A percentile compares a stretch with the other conserved stretches of the same genome.
phyloP scores from a whole-genome alignment of 2,329 filamentous ascomycete genomes.

The Hypoxylon sp. region DNA sequence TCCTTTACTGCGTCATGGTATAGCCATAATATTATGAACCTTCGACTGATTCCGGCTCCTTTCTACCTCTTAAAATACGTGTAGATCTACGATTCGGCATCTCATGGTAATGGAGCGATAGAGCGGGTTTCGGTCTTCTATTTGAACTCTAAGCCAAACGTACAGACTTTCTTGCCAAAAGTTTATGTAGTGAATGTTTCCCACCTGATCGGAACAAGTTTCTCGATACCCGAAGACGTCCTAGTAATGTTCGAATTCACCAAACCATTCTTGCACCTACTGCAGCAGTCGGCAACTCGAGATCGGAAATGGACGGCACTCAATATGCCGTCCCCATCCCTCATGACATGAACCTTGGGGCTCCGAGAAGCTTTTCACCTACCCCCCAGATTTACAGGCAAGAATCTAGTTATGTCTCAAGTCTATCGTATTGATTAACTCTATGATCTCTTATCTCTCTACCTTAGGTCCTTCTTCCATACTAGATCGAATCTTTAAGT shows the following conservation, averaged over 20 bases:
- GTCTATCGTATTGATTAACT: slow-evolving; percentile 1
- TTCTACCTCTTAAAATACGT: background rate
- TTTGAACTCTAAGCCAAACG: slow-evolving; percentile 22
- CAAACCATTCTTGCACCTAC: slow-evolving; percentile 12
- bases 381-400: slow-evolving; percentile 20
- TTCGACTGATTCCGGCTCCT: background rate
- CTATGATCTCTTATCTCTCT: slow-evolving; percentile 15
- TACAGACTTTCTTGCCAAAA: slow-evolving; percentile 21
- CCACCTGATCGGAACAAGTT: background rate
- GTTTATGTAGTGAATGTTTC: background rate
- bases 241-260: background rate
- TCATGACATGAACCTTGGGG: slow-evolving; percentile 14
- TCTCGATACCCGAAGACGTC: background rate
- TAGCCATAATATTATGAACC: background rate
- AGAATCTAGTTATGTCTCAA: slow-evolving; percentile 37
- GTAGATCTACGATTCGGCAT: slow-evolving; percentile 5
- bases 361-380: slow-evolving; percentile 38
- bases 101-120: background rate
- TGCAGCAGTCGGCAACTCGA: slow-evolving; percentile 20
- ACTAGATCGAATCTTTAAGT: slow-evolving; percentile 30
- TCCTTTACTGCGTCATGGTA: background rate
- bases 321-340: slow-evolving; percentile 8
- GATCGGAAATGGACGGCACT: slow-evolving; percentile 20
- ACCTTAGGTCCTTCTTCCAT: slow-evolving; percentile 14
- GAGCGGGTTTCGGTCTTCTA: slow-evolving; percentile 7